Conservation (phyloP, 202 grass and related monocot species). For the Schoenoplectus tabernaemontani region DNA sequence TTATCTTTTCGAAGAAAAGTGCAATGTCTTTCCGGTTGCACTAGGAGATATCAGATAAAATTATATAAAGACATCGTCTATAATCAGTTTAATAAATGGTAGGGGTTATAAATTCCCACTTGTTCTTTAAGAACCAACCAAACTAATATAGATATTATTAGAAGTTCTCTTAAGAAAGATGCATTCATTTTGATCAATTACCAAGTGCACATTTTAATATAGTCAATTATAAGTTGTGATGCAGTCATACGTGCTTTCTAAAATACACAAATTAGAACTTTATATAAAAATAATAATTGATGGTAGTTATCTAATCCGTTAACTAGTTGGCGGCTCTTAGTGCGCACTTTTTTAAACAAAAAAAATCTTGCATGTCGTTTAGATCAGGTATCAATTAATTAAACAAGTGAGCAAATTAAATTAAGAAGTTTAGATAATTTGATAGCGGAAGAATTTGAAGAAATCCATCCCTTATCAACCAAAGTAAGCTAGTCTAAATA, state of each 20-base stretch:
- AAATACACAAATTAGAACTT: too few species aligned
- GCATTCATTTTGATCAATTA: neutral
- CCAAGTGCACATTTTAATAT: neutral
- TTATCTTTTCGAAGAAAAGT: neutral
- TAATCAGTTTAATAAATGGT: neutral
- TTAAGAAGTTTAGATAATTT: neutral
- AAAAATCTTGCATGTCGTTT: neutral
- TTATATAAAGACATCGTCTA: neutral
- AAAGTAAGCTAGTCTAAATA: neutral
- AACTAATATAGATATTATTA: neutral
- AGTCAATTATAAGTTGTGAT: neutral
- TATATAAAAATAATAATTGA: neutral
- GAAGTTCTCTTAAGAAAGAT: neutral
- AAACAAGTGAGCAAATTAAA: neutral
- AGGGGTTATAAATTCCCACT: neutral
- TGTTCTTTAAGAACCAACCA: neutral
- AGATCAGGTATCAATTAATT: neutral
- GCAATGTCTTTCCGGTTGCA: neutral
- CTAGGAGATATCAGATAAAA: neutral
- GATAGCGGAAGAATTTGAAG: too few species aligned
- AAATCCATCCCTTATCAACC: too few species aligned
- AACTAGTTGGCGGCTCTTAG: neutral
- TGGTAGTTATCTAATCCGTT: neutral
- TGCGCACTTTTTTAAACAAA: neutral
- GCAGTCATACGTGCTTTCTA: too few species aligned